Base-by-base conservation (phyloP, 345 rosid genomes). In the Reutealis trisperma region DNA sequence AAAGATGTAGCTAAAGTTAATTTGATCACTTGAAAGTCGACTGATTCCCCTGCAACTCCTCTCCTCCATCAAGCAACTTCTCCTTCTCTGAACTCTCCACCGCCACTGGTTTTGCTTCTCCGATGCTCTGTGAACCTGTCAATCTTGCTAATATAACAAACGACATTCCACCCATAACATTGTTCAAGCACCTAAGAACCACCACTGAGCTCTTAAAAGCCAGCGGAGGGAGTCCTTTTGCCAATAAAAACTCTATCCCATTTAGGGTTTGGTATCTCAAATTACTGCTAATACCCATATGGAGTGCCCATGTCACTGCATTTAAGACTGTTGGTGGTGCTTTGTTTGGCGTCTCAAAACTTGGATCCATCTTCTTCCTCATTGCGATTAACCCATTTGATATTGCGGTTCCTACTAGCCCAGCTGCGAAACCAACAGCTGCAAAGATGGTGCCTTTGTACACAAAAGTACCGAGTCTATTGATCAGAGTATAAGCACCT, bases 341-440 rank as follows among this genome's bases (percentile, higher is more conserved):
- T 78, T 92, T 96, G 83, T 96, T 96, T 0, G 97, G 98, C 0
- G 99, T 88, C 79, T 92, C 95, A 22, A 94, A 96, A 44, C 8
- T 70, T 0, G 99, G 99, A 34, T 96, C 98, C 97, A 96, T 91
- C 86, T 89, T 96, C 90, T 96, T 96, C 93, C 98, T 94, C 87
- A 88, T 24, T 75, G 81, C 82, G 70, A 96, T 89, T 87, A 94
- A 81, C 57, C 97, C 97, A 27, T 93, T 93, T 0, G 99, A 93
- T 18, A 96, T 59, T 0, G 91, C 92, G 0, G 99, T 96, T 8
- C 99, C 98, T 0, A 88, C 97, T 8, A 96, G 93, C 24, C 99
- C 99, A 0, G 98, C 97, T 7, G 94, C 97, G 25, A 96, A 86
- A 2, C 99, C 99, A 0, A 96, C 99, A 0, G 91, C 85, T 0